Evolutionary conservation across 495 filamentous ascomycete genomes (phyloP).

Genomic region (Penicillium pulvis): DNA sequence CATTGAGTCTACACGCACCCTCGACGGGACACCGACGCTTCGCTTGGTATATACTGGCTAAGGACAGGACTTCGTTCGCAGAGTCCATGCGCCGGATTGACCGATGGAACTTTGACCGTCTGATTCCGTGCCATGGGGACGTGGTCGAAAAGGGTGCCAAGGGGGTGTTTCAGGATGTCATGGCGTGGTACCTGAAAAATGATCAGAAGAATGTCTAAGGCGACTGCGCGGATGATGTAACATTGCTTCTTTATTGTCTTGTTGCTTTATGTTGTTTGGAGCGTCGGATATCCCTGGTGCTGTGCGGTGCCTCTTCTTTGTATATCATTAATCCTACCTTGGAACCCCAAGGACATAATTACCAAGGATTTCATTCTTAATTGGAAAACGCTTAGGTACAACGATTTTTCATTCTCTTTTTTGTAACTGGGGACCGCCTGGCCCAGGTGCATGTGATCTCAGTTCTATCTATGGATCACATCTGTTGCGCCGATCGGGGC

Average conservation of each 20-base stretch:
- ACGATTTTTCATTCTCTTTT: background rate
- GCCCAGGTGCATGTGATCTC: background rate
- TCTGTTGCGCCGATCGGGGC: conserved; percentile 6
- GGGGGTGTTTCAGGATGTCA: conserved; percentile 75
- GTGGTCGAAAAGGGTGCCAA: conserved; percentile 77
- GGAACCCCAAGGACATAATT: background rate
- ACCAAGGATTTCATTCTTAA: background rate
- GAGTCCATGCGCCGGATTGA: conserved; percentile 68
- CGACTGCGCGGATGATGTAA: conserved; percentile 6
- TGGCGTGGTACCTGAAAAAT: conserved; percentile 78
- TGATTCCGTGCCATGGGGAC: conserved; percentile 95
- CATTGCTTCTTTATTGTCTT: background rate
- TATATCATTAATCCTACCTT: conserved; percentile 11
- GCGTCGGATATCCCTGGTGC: conserved; percentile 1
- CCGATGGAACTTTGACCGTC: conserved; percentile 81
- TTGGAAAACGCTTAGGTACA: background rate
- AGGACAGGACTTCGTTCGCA: conserved; percentile 67
- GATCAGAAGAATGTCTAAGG: conserved; percentile 38
- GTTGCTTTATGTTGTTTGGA: background rate
- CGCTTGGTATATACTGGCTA: conserved; percentile 74
- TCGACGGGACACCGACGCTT: conserved; percentile 79
- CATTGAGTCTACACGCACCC: conserved; percentile 58
- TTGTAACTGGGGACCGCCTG: background rate
- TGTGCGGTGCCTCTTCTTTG: background rate
- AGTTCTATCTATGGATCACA: background rate